Base-by-base conservation (phyloP, 1,284 basidiomycete genomes). In the Cryptococcus sp. region DNA sequence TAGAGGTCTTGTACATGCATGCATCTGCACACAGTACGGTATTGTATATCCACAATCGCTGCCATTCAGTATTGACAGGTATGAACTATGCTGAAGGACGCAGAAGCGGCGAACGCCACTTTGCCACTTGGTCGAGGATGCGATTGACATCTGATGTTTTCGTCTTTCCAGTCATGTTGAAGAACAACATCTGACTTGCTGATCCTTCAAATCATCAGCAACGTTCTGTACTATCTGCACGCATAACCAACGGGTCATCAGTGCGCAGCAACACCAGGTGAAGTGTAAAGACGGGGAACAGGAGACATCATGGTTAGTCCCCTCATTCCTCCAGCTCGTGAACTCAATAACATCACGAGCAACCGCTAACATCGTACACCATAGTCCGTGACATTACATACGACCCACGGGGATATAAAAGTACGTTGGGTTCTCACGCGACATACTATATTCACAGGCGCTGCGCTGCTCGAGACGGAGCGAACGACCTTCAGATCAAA, bases 371-470 rank as follows among this genome's bases (percentile, higher is more conserved):
- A 11, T 22, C 2, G 42, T 19, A 10, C n/a, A n/a, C 2, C 42
- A 13, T 45, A 78, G 94, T 96, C 94, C 61, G 93, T 97, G 52
- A 97, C 94, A 5, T 84, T 99, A 50, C 90, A 98, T 78, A 98
- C 95, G 1, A 86, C 88, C 23, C 88, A 90, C 67, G 95, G 95
- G 25, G 95, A 99, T 70, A 82, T 99, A 79, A 99, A 99, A 85
- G 93, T 91, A 69, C 50, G 80, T 53, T 45, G 15, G 17, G 7
- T 10, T 3, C 23, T 19, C 20, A 49, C 15, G 42, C 27, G 44
- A 27, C 54, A 23, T 44, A 39, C 10, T 27, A 55, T 39, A 23
- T 50, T 51, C 20, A 38, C 35, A 44, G 38, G 10, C 20, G 23
- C 13, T 23, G 25, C n/a, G 39, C 38, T n/a, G 25, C 25, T 3